Evolutionary conservation across 2,329 filamentous ascomycete genomes (phyloP), one percentile per base, ranked within the genome.

Genomic region (Claviceps monticola): DNA sequence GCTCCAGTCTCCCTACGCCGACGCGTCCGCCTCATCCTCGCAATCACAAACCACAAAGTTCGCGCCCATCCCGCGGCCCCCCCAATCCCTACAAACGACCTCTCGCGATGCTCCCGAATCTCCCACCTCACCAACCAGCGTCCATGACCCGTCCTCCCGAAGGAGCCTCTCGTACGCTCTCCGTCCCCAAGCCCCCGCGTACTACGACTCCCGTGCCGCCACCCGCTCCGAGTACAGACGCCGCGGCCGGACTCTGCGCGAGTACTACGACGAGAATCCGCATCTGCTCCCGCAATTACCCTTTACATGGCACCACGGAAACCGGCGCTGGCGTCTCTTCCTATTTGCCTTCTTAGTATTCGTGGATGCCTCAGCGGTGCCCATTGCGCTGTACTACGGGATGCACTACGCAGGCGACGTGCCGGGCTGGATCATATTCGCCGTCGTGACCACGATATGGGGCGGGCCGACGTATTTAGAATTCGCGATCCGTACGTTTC

Each of bases 401-500:
- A 64, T 79, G 52, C 67, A 66, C 56, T 75, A 66, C 45, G 67
- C 63, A 4, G 68, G 66, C 36, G 19, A 64, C 19, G 65, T 69
- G 21, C 39, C 71, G 62, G 64, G 66, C 41, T 69, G 61, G 58
- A 69, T 68, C 57, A 69, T 74, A 50, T 78, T 78, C 55, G 73
- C 74, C 56, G 68, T 78, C 50, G 70, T 78, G 44, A 76, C 75
- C 0, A 73, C 74, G 38, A 75, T 78, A 55, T 78, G 75, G 67
- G 75, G 75, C 51, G 67, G 75, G 26, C 71, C 75, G n/a, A 76
- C 74, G 5, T 75, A 76, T 51, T 63, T 76, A 52, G 74, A 78
- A 56, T 76, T 76, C 53, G 73, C 64, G 26, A 63, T 76, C 46
- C 69, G 74, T 11, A 72, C 69, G 0, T 62, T 74, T 52, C 71